Evolutionary conservation across 192 early-diverging fungal species (phyloP).

Genomic region (Mortierella hygrophila): DNA sequence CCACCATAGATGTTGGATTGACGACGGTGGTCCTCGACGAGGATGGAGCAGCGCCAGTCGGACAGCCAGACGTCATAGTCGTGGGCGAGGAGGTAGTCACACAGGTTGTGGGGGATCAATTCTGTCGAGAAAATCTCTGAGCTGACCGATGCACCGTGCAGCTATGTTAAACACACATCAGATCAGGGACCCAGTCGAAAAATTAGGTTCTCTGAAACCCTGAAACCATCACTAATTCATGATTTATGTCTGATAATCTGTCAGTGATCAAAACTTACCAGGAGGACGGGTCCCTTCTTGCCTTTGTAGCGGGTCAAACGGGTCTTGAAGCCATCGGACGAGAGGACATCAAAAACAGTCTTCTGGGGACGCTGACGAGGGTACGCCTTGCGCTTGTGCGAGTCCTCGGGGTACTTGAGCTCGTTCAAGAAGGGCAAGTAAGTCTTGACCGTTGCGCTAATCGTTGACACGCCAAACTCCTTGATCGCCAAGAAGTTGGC

Average conservation of each 20-base stretch:
- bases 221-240: background rate
- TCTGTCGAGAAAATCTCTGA: slow-evolving; percentile 57
- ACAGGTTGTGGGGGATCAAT: slow-evolving; percentile 53
- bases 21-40: slow-evolving; percentile 26
- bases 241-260: background rate
- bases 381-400: slow-evolving; percentile 30
- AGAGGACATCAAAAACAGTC: slow-evolving; percentile 30
- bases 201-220: background rate
- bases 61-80: slow-evolving; percentile 62
- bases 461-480: slow-evolving; percentile 27
- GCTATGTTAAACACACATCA: slow-evolving; percentile 5
- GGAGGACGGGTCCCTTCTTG: slow-evolving; percentile 59
- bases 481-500: slow-evolving; percentile 31
- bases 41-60: slow-evolving; percentile 54
- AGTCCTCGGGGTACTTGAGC: slow-evolving; percentile 56
- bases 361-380: slow-evolving; percentile 33
- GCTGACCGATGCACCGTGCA: slow-evolving; percentile 57
- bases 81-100: slow-evolving; percentile 56
- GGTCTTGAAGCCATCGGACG: slow-evolving; percentile 52
- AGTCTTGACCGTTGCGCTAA: slow-evolving; percentile 23
- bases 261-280: slow-evolving; percentile 35
- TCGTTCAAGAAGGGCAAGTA: slow-evolving; percentile 51
- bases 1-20: slow-evolving; percentile 47
- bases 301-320: slow-evolving; percentile 53
- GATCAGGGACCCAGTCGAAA: background rate